phyloP scores from a whole-genome alignment of 2,329 filamentous ascomycete species.

The Lachnum nothofagi region DNA sequence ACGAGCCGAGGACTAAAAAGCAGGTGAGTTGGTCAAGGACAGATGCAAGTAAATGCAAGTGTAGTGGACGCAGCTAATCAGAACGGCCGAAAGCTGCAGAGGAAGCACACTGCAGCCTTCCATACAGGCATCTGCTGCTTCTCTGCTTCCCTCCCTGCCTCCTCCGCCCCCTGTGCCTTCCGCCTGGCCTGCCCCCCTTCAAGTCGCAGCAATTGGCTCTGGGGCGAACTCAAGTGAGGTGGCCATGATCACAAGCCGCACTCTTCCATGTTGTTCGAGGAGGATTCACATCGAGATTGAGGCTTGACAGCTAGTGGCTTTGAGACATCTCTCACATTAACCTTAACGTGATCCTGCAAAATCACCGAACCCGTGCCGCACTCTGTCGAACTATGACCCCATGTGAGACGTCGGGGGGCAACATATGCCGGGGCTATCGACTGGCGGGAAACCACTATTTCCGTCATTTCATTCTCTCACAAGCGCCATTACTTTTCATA shows the following conservation, averaged over 20 bases:
- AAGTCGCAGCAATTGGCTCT: background rate
- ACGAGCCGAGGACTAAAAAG: constrained; percentile 6
- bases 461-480: background rate
- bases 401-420: background rate
- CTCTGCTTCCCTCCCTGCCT: background rate
- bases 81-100: constrained; percentile 18
- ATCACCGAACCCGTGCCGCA: constrained; percentile 6
- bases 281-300: constrained; percentile 2
- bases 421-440: background rate
- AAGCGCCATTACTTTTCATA: background rate
- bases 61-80: constrained; percentile 8
- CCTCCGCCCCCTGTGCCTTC: background rate
- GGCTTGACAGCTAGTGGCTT: background rate
- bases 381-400: background rate
- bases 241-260: constrained; percentile 8
- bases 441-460: background rate
- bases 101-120: constrained; percentile 31
- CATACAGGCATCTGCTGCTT: constrained; percentile 19
- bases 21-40: background rate
- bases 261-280: background rate
- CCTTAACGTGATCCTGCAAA: constrained; percentile 9
- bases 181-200: background rate
- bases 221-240: background rate
- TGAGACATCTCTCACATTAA: constrained; percentile 8
- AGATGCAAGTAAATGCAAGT: constrained; percentile 1